Evolutionary conservation across 2,329 filamentous ascomycete species (phyloP).

Genomic region (Aspergillus quadricinctus): DNA sequence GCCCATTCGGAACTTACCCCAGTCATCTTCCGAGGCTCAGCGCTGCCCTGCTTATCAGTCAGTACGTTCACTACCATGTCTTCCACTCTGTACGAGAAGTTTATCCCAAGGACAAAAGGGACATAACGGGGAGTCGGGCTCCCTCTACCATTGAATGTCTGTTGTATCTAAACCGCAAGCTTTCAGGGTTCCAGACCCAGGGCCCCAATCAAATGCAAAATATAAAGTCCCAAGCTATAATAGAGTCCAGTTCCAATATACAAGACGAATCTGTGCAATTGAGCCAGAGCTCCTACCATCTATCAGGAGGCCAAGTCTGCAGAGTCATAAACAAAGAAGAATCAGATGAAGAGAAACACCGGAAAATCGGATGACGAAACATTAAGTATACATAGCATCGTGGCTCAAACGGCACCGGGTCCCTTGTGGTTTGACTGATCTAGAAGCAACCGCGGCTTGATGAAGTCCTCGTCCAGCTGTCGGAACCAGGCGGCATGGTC

Average conservation of each 20-base stretch:
- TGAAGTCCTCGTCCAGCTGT: slow-evolving; percentile 91
- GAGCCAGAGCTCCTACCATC: not conserved
- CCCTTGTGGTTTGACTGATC: slow-evolving; percentile 57
- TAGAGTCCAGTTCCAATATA: not conserved
- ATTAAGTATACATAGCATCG: slow-evolving; percentile 8
- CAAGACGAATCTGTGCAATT: not conserved
- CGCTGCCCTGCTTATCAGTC: not conserved
- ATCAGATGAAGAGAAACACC: not conserved
- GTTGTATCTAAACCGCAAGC: not conserved
- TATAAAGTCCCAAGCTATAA: not conserved
- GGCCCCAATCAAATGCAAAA: not conserved
- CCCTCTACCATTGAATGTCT: not conserved
- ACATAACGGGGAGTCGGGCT: not conserved
- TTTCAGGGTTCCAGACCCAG: not conserved
- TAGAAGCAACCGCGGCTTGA: slow-evolving; percentile 84
- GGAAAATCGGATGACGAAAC: not conserved
- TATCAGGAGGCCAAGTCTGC: not conserved
- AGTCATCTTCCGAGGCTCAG: not conserved
- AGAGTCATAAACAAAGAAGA: not conserved
- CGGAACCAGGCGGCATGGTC: slow-evolving; percentile 88
- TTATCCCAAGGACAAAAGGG: not conserved
- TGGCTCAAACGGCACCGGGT: slow-evolving; percentile 34
- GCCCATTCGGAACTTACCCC: not conserved
- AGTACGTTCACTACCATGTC: too few species aligned
- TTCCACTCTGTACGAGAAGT: not conserved